Evolutionary conservation across 768 basidiomycete species (phyloP).

Genomic region (Gymnopilus dilepis): DNA sequence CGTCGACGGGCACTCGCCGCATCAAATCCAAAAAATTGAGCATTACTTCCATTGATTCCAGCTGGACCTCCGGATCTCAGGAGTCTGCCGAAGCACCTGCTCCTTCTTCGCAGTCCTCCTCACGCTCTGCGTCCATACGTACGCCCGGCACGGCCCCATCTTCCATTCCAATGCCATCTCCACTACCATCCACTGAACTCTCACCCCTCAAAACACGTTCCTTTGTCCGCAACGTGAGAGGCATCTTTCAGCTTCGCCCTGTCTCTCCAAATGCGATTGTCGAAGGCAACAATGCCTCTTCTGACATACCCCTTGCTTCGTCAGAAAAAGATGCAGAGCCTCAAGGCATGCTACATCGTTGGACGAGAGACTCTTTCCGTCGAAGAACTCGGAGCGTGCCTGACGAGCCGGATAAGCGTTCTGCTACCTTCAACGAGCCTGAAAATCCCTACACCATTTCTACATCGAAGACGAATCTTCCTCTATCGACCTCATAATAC

Average conservation of each 20-base stretch:
- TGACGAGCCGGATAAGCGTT: constrained; percentile 36
- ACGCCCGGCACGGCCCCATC: constrained; percentile 4
- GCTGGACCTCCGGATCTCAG: constrained; percentile 12
- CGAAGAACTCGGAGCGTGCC: constrained; percentile 59
- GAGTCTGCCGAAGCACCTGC: constrained; percentile 16
- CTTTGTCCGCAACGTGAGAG: constrained; percentile 67
- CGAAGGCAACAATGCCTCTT: constrained; percentile 21
- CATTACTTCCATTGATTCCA: constrained; percentile 36
- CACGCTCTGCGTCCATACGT: constrained; percentile 20
- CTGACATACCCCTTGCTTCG: constrained; percentile 8
- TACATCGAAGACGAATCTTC: constrained; percentile 11
- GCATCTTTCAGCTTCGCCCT: constrained; percentile 58
- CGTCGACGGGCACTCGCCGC: constrained; percentile 28
- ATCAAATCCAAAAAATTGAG: constrained; percentile 42
- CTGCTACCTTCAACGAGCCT: constrained; percentile 15
- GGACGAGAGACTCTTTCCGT: constrained; percentile 54
- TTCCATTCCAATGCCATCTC: constrained; percentile 8
- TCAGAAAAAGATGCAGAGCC: constrained; percentile 23
- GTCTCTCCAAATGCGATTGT: constrained; percentile 47
- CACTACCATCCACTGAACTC: constrained; percentile 4
- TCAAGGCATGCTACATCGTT: constrained; percentile 48
- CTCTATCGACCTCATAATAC: constrained; percentile 11
- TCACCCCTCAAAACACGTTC: constrained; percentile 48
- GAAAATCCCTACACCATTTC: constrained; percentile 16
- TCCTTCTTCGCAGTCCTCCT: constrained; percentile 42